Base-by-base conservation (phyloP, 495 filamentous ascomycete genomes). In the Astrothelium subdiscretum region DNA sequence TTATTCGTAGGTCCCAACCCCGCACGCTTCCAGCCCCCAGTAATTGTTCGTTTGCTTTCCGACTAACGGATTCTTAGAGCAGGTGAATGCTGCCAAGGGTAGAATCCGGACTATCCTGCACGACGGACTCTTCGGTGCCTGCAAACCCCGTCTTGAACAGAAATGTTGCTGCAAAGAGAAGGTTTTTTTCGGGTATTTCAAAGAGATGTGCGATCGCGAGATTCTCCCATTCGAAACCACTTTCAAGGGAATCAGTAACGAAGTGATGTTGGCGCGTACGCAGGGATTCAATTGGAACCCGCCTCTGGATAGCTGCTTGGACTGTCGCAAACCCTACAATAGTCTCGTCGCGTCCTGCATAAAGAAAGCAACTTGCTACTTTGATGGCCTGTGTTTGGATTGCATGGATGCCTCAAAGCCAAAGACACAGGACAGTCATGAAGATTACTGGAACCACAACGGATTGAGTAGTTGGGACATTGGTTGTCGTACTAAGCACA, bases 51-150 rank as follows among this genome's bases (percentile, higher is more conserved):
- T 5, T 32, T 13, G 2, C 32, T 27, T 8, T 13, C 22, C 10
- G n/a, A 12, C 22, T 54, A 22, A 52, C 32, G 12, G 60, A 31
- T 20, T 18, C 57, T 20, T 26, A 71, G 68, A 73, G 42, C 72
- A 72, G 40, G 20, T 74, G 2, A 72, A 72, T 32, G 72, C 69
- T 4, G 66, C 72, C 3, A 72, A 68, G 43, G 69, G 71, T 8
- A 63, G 70, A 2, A 57, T 74, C 13, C 63, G 63, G 31, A 71
- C 54, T 1, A 63, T 74, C 18, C 59, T 70, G 3, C 65, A 60
- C 59, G 32, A 62, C 24, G 62, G 31, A 20, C 51, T 72, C 1
- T 71, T 63, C 29, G 24, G 24, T 4, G 62, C 65, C 59, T 13
- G 62, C 64, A 22, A 43, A 64, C 18, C 27, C 20, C 13, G 18